Evolutionary conservation across 176 grass and related monocot genomes (phyloP).

Genomic region (Hordeum marinum): DNA sequence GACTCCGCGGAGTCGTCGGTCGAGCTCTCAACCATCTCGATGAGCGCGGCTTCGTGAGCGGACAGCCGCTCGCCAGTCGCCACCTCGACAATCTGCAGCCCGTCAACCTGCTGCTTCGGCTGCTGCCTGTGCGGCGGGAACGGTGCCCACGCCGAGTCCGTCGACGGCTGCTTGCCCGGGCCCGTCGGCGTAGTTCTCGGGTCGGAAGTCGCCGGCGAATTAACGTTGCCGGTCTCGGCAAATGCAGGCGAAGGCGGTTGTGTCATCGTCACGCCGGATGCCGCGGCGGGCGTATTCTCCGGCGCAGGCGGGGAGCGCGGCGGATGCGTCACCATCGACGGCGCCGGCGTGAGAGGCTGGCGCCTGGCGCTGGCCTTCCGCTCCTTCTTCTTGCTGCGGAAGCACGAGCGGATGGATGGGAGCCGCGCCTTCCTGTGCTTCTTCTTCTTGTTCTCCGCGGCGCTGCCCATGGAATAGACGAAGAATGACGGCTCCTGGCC

Average conservation of each 20-base stretch:
- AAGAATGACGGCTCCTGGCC: constrained; percentile 46
- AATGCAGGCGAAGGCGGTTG: constrained; percentile 32
- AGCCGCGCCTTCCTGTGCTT: constrained; percentile 27
- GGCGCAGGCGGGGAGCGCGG: constrained; percentile 17
- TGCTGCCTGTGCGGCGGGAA: background rate
- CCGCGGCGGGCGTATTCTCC: background rate
- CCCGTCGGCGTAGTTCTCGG: background rate
- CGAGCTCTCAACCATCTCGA: constrained; percentile 41
- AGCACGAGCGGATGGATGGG: constrained; percentile 43
- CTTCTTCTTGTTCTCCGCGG: constrained; percentile 1
- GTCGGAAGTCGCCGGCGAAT: constrained; percentile 28
- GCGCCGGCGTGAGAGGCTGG: constrained; percentile 35
- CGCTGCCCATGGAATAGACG: constrained; percentile 43
- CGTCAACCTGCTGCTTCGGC: constrained; percentile 8
- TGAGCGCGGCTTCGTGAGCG: constrained; percentile 36
- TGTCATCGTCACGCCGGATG: constrained; percentile 16
- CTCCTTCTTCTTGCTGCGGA: constrained; percentile 39
- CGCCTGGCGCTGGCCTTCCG: constrained; percentile 16
- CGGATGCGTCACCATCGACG: constrained; percentile 36
- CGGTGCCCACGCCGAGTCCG: constrained; percentile 15
- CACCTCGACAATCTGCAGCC: constrained; percentile 41
- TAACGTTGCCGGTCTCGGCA: constrained; percentile 17
- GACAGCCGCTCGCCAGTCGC: constrained; percentile 33
- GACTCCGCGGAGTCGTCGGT: constrained; percentile 27
- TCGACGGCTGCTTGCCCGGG: background rate